These are phyloP conservation scores for Fusarium veterinarium DNA, from an alignment of 2,329 filamentous ascomycete genomes.

Conservation along the genomic window DNA sequence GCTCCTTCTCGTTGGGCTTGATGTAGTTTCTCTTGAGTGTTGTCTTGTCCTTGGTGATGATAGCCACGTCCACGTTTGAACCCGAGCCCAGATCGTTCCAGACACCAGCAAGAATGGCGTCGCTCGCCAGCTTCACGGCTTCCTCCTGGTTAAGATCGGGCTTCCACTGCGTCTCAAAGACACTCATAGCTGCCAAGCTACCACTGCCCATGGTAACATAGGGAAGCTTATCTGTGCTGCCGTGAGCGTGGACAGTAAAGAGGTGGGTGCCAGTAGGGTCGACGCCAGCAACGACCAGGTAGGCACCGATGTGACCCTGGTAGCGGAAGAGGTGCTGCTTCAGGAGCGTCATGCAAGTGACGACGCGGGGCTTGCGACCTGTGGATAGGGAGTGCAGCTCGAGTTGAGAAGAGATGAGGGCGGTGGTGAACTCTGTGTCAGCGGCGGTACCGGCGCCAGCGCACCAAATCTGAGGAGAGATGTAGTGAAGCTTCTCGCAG, in stretches of 20 bases:
- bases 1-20: conserved; percentile 88
- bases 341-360: conserved; percentile 99
- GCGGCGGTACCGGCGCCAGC: conserved; percentile 97
- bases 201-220: conserved; percentile 99
- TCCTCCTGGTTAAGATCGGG: conserved; percentile 78
- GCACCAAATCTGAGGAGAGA: conserved; percentile 98
- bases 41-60: conserved; percentile 96
- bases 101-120: conserved; percentile 95
- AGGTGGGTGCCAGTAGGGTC: conserved; percentile 95
- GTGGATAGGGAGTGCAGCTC: conserved; percentile 97
- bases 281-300: conserved; percentile 95
- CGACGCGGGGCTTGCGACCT: conserved; percentile 94
- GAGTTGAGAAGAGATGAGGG: conserved; percentile 97
- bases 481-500: conserved; percentile 99
- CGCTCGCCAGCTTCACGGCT: conserved; percentile 82
- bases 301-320: conserved; percentile 97
- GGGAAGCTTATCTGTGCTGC: conserved; percentile 96
- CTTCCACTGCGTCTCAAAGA: conserved; percentile 98
- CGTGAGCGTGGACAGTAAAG: conserved; percentile 98
- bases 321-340: conserved; percentile 99
- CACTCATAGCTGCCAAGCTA: conserved; percentile 94
- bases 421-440: conserved; percentile 98
- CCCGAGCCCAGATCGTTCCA: conserved; percentile 98
- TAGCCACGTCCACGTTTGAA: conserved; percentile 95
- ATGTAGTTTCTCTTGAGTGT: conserved; percentile 93